phyloP scores from a whole-genome alignment of 2,329 filamentous ascomycete genomes.

The Zymoseptoria passerinii region DNA sequence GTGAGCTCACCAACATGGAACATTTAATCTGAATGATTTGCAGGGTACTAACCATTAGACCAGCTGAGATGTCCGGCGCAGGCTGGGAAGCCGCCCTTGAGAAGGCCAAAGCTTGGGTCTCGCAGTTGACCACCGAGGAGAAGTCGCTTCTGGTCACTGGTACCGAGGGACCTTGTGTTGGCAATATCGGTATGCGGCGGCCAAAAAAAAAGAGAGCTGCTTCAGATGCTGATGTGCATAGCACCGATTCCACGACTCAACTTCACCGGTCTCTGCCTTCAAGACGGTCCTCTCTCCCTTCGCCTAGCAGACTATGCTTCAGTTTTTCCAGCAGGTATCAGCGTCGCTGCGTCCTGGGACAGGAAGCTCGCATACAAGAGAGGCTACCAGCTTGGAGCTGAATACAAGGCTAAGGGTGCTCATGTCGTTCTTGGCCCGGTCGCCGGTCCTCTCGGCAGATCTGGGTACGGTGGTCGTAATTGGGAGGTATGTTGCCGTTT shows the following conservation, averaged over 20 bases:
- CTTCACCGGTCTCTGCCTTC: conserved; percentile 30
- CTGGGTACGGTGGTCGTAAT: not conserved
- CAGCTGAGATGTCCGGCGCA: not conserved
- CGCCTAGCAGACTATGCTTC: conserved; percentile 29
- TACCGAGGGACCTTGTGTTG: conserved; percentile 22
- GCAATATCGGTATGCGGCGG: conserved; percentile 13
- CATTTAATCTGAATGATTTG: too few species aligned
- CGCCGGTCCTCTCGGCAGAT: conserved; percentile 21
- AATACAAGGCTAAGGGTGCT: conserved; percentile 28
- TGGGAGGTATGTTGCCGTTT: conserved; percentile 33
- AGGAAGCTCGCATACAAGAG: conserved; percentile 28
- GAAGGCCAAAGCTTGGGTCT: conserved; percentile 33
- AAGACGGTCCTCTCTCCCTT: conserved; percentile 61
- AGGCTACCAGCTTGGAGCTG: conserved; percentile 28
- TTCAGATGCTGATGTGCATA: conserved; percentile 23
- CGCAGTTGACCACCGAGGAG: conserved; percentile 32
- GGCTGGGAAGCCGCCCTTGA: conserved; percentile 33
- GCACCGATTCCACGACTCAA: conserved; percentile 30
- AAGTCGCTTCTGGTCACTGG: conserved; percentile 33
- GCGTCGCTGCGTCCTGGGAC: conserved; percentile 36
- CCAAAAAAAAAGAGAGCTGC: conserved; percentile 15
- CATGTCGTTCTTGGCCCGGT: conserved; percentile 27
- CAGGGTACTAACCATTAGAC: not conserved
- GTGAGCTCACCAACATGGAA: not conserved
- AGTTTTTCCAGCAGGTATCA: conserved; percentile 31